Base-by-base conservation (phyloP, 2,329 filamentous ascomycete species). In the Aspergillus texensis region DNA sequence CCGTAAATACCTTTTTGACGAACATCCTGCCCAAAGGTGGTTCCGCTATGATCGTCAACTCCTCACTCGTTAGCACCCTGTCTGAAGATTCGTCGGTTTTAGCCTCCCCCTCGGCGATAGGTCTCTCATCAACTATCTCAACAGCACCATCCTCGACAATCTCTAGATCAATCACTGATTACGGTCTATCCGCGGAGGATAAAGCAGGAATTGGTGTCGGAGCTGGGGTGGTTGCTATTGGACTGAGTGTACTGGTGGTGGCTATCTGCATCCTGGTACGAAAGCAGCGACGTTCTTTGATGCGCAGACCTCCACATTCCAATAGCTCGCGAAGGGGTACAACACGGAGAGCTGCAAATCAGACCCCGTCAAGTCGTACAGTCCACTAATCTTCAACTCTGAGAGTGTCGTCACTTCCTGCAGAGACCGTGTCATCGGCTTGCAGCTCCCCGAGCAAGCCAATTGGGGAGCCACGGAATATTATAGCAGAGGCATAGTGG, bases 1-100 rank as follows among this genome's bases (percentile, higher is more conserved):
- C 16, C 1, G 1, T 4, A n/a, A n/a, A 9, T 1, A 41, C 16
- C 0, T 9, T n/a, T 2, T 10, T 0, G 1, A n/a, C 1, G 1
- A 41, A n/a, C 1, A 2, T 1, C 19, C 6, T 1, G 1, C 19
- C 3, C 4, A 4, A 19, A 10, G 6, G 4, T 2, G 4, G 6
- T n/a, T 41, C 19, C 0, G 5, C 0, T n/a, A 10, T n/a, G 6
- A 41, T 4, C 3, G 1, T 41, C 0, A 3, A 1, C 8, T 9
- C 3, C 19, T 9, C 19, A 41, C 6, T 14, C 12, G 4, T n/a
- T 41, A n/a, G 2, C 3, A 4, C 16, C 39, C 14, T 0, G 3
- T 1, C 19, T 1, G 14, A n/a, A 14, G 16, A 41, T n/a, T 1
- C 16, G 9, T 10, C 39, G 4, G 1, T n/a, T 4, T 3, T n/a